Conservation (phyloP, 768 basidiomycete genomes). For the Auriscalpium orientale region DNA sequence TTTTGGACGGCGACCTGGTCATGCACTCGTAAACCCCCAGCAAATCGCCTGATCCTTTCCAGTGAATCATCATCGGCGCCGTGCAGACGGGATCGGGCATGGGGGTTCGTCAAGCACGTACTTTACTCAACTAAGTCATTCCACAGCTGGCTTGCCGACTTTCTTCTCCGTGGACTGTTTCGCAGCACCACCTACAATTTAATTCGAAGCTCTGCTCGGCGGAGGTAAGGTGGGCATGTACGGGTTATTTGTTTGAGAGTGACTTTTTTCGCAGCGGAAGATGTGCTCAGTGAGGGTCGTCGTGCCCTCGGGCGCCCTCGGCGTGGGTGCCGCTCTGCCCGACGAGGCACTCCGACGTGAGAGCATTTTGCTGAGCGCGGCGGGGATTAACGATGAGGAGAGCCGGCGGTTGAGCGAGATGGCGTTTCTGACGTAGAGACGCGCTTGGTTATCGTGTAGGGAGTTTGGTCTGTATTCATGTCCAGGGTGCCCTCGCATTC, state of each 20-base stretch:
- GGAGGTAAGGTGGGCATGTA: constrained; percentile 35
- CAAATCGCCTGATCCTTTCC: neutral
- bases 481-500: neutral
- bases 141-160: too few relatives aligned
- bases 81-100: constrained; percentile 83
- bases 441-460: too few relatives aligned
- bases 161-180: neutral
- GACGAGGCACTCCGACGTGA: constrained; percentile 51
- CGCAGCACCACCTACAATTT: constrained; percentile 54
- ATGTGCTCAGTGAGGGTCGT: constrained; percentile 64
- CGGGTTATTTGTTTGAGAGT: neutral
- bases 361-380: constrained; percentile 47
- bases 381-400: constrained; percentile 59
- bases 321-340: constrained; percentile 42
- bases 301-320: neutral
- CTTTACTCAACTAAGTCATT: constrained; percentile 21
- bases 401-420: constrained; percentile 61
- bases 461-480: too few relatives aligned
- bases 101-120: constrained; percentile 72
- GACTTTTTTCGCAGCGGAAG: constrained; percentile 42
- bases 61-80: constrained; percentile 83
- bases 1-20: constrained; percentile 57
- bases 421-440: constrained; percentile 39
- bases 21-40: neutral
- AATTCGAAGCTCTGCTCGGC: constrained; percentile 66